A percentile compares a stretch with the other conserved stretches of the same genome.
Evolutionary conservation across 257 asterid genomes (phyloP).

Genomic region (Nicotiana attenuata): DNA sequence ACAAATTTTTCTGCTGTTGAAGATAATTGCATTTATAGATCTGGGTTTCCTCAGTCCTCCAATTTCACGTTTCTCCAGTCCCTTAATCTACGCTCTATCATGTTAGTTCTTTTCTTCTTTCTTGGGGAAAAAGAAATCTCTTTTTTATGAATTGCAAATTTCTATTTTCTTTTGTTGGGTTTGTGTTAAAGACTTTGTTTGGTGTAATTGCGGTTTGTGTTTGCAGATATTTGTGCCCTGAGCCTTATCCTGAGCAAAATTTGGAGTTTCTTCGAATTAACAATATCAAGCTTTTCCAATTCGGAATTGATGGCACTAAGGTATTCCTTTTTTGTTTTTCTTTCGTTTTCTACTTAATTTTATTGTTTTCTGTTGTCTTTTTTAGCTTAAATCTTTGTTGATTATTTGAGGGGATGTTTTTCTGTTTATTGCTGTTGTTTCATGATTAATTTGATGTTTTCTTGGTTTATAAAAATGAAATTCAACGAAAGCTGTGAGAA

Average conservation of each 20-base stretch:
- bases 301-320: slow-evolving; percentile 48
- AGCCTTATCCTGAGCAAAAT: slow-evolving; percentile 40
- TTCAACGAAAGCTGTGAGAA: not conserved
- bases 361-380: not conserved
- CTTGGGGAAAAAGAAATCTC: not conserved
- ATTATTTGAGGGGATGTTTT: not conserved
- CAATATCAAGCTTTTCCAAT: slow-evolving; percentile 35
- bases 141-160: not conserved
- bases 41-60: slow-evolving; percentile 37
- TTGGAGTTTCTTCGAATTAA: slow-evolving; percentile 31
- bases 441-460: not conserved
- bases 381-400: no score
- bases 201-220: not conserved
- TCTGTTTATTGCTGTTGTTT: not conserved
- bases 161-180: no score
- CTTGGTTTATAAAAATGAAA: not conserved
- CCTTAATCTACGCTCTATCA: slow-evolving; percentile 34
- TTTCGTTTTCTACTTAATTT: no score
- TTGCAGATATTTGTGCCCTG: slow-evolving; percentile 42
- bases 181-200: not conserved
- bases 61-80: slow-evolving; percentile 35
- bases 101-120: slow-evolving; percentile 18
- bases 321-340: not conserved
- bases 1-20: slow-evolving; percentile 33
- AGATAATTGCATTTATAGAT: slow-evolving; percentile 38